A percentile compares a stretch with the other conserved stretches of the same genome.
phyloP scores from a whole-genome alignment of 805 yeast species.

The Candida pseudoglaebosa region DNA sequence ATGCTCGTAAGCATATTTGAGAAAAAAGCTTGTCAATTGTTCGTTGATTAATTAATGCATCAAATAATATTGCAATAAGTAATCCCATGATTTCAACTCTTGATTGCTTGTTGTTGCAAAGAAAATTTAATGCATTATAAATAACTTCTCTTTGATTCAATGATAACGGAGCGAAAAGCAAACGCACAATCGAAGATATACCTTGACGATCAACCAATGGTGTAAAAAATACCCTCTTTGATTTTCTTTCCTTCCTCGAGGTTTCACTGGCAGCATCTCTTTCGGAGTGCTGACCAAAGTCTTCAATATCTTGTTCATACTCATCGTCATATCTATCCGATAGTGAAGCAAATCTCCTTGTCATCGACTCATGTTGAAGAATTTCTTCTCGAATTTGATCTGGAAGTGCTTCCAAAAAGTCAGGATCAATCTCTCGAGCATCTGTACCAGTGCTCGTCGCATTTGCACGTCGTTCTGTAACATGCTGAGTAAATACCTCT shows the following conservation, averaged over 20 bases:
- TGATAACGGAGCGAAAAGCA: slow-evolving; percentile 70
- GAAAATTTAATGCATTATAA: slow-evolving; percentile 58
- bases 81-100: slow-evolving; percentile 70
- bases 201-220: slow-evolving; percentile 76
- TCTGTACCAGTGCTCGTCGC: slow-evolving; percentile 40
- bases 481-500: slow-evolving; percentile 83
- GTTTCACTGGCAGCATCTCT: slow-evolving; percentile 15
- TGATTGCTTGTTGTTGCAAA: slow-evolving; percentile 76
- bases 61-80: slow-evolving; percentile 65
- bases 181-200: slow-evolving; percentile 64
- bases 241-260: slow-evolving; percentile 6
- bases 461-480: slow-evolving; percentile 68
- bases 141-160: slow-evolving; percentile 58
- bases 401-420: slow-evolving; percentile 78
- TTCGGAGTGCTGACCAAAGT: slow-evolving; percentile 13
- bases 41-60: slow-evolving; percentile 61
- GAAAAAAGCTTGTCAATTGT: slow-evolving; percentile 60
- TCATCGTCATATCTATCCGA: slow-evolving; percentile 18
- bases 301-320: slow-evolving; percentile 21
- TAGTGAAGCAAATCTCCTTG: slow-evolving; percentile 33
- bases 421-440: slow-evolving; percentile 70
- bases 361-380: slow-evolving; percentile 51
- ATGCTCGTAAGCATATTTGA: slow-evolving; percentile 51
- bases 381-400: slow-evolving; percentile 61
- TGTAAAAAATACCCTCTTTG: slow-evolving; percentile 40